Evolutionary conservation across 345 rosid genomes (phyloP), one percentile per base, ranked within the genome.

Genomic region (Microthlaspi erraticum): DNA sequence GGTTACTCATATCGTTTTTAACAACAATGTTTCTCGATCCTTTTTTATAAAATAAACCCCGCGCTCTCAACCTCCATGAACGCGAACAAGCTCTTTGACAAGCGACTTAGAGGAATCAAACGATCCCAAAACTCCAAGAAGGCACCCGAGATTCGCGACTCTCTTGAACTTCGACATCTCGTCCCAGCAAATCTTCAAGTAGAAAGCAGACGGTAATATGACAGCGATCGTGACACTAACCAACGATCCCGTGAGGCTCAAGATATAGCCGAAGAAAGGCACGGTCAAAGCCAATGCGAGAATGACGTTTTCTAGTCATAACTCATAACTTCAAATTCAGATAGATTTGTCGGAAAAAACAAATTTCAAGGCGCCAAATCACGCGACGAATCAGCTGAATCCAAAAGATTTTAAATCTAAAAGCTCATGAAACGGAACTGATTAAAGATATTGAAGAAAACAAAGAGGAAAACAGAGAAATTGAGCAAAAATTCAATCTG

Each of bases 191-290:
- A 56, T 56, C 61, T 36, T 56, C 61, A 34, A 11, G 61, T 56
- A 56, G 61, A 56, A 56, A 34, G 43, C 64, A 48, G 85, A 85
- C 1, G 95, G 97, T 37, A 88, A 52, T 36, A 82, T 76, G 10
- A 85, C 39, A 72, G 85, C 74, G 44, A 91, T 87, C 2, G 71
- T 46, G 46, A 81, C 36, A 54, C 91, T 87, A 38, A 85, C 90
- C 10, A 91, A 80, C 16, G 95, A 91, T 11, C 91, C 97, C 0
- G 91, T 83, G 38, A 91, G 88, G 74, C 88, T 80, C 10, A 91
- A 85, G 10, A 91, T 88, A 12, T 84, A 79, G 75, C 87, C 85
- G 29, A 91, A 91, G 50, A 75, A 88, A 1, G 93, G 97, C 13
- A 87, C 81, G 0, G 79, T 71, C 13, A 88, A 86, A 2, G 91